Evolutionary conservation across 305 asterid species (phyloP), one percentile per base, ranked within the genome.

Genomic region (Solanum hybrid): DNA sequence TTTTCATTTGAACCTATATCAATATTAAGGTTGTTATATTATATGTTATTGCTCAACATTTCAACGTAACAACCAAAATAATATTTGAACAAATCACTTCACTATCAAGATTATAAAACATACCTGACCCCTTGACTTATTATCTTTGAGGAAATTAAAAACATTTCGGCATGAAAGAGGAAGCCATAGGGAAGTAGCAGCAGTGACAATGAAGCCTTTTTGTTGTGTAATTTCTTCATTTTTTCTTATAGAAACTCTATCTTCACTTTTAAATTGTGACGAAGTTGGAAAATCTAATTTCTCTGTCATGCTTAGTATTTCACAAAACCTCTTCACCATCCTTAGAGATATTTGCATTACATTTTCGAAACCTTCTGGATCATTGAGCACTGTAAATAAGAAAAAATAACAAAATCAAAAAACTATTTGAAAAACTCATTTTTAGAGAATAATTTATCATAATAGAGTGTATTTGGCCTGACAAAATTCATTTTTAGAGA

Each of bases 121-220:
- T 16, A 94, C 97, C 96, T 94, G 91, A 71, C 85, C 64, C 89
- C 99, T 93, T 81, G 76, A 88, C 17, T 91, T 91, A 37, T 93
- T 94, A 90, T 95, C 96, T 90, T 80, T 91, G 88, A 96, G 92
- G 91, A 94, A 93, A 87, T 91, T 29, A 38, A 95, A 95, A 76
- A 96, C 89, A 80, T 35, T 32, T 87, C 94, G 92, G 12, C 71
- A 90, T 3, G 92, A 85, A 88, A 92, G 60, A 60, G 96, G 98
- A 91, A 96, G 95, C 93, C 96, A 92, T 8, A 94, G 78, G n/a
- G 98, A 95, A 86, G 95, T 88, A 17, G 96, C 91, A 26, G 94
- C 95, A 86, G 91, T 90, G 13, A 94, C 90, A 38, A 96, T 90
- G 84, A 90, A 85, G 10, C 95, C 97, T 73, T 85, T 90, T 0